Conservation (phyloP, 225 moss, liverwort and hornwort species). For the Sphagnum contortum region DNA sequence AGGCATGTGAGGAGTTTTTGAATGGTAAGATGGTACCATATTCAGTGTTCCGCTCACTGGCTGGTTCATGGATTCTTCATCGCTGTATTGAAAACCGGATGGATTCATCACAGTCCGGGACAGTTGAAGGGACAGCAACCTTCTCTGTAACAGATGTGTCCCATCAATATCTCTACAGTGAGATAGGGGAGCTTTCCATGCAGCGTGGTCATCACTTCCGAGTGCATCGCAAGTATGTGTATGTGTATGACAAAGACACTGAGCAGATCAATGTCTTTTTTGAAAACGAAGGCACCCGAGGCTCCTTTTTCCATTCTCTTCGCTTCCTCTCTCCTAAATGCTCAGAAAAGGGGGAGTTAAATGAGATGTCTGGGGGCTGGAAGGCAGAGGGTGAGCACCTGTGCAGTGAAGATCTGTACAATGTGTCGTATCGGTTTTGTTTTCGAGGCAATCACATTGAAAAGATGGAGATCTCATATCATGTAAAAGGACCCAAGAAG, state of each 20-base stretch:
- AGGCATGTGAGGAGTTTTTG: constrained; percentile 6
- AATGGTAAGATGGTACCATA: constrained; percentile 15
- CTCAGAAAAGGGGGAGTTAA: neutral
- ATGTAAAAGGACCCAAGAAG: constrained; percentile 9
- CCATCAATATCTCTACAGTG: constrained; percentile 10
- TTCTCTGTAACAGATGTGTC: constrained; percentile 5
- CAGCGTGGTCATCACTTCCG: constrained; percentile 2
- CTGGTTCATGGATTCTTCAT: constrained; percentile 9
- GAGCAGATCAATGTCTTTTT: constrained; percentile 17
- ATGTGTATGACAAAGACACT: constrained; percentile 8
- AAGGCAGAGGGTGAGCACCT: constrained; percentile 12
- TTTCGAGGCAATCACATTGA: constrained; percentile 9
- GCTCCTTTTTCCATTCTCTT: constrained; percentile 11
- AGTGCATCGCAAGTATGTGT: constrained; percentile 14
- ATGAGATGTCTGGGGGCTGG: constrained; percentile 8
- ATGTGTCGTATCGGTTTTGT: constrained; percentile 9
- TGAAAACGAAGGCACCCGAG: constrained; percentile 6
- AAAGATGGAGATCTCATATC: constrained; percentile 15
- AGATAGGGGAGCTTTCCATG: constrained; percentile 8
- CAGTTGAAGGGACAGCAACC: constrained; percentile 10
- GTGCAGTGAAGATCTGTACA: constrained; percentile 10
- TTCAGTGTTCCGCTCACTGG: constrained; percentile 6
- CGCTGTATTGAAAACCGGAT: constrained; percentile 14
- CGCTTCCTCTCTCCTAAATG: neutral
- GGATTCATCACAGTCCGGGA: constrained; percentile 10